Base-by-base conservation (phyloP, 2,329 filamentous ascomycete genomes). In the Pseudogymnoascus sp. region DNA sequence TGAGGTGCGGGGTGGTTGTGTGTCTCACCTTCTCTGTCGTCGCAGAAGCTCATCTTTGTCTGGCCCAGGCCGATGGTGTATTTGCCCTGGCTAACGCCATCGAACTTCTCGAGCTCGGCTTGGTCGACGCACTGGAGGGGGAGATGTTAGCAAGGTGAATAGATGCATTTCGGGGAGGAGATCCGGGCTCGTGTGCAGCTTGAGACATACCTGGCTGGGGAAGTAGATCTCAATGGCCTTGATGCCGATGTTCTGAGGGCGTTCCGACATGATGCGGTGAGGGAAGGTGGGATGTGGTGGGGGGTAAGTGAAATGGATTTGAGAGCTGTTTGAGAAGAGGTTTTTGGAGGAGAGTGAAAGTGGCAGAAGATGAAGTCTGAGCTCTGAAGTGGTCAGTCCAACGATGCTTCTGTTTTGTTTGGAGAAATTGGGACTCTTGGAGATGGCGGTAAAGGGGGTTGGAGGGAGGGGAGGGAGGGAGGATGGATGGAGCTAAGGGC, bases 161-260 rank as follows among this genome's bases (percentile, higher is more conserved):
- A 17, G 15, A 8, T 47, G 42, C 11, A 47, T n/a, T 47, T 13
- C 26, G 10, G 44, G 19, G 26, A 50, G 44, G 44, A 28, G 3
- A 13, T 50, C 15, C 2, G 21, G 42, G 50, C 42, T 57, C 15
- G 33, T 63, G 17, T 13, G 42, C 23, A 59, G 19, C 47, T 17
- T 64, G 60, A 26, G 64, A 78, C 86, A 68, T 78, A 93, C 90
- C 86, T 93, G 90, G 77, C 83, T 89, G 69, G 90, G 90, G 75
- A 91, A 90, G 78, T 95, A 95, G 75, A 95, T 85, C 77, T 95
- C 90, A 78, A 95, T 90, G 88, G 89, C 90, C 82, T 95, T 93
- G 76, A 95, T 92, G 83, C 90, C 90, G 78, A 95, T 88, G 80
- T 93, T 93, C 78, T 92, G 86, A 69, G 90, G 89, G 78, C 89